phyloP scores from a whole-genome alignment of 345 rosid genomes.

The Capsella bursapastoris region DNA sequence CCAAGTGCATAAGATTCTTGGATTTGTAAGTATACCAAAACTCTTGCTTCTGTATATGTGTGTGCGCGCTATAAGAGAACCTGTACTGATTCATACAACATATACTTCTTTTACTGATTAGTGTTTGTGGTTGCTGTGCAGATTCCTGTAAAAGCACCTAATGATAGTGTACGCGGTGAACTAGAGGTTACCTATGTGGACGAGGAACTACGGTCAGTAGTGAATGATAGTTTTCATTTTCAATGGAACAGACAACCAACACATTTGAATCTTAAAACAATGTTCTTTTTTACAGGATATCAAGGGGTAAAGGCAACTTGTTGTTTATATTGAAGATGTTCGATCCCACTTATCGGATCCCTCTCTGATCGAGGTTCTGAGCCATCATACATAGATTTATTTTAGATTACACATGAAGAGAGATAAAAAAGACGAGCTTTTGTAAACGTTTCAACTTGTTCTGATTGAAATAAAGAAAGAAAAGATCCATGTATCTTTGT shows the following conservation, averaged over 20 bases:
- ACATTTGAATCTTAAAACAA: neutral
- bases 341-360: constrained; percentile 83
- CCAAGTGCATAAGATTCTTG: constrained; percentile 70
- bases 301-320: constrained; percentile 89
- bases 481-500: too few relatives aligned
- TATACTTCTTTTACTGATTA: neutral
- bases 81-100: neutral
- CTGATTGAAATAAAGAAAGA: too few relatives aligned
- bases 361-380: constrained; percentile 44
- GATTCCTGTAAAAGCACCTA: constrained; percentile 69
- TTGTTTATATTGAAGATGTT: constrained; percentile 84
- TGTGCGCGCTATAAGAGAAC: neutral
- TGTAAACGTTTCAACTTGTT: neutral
- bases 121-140: constrained; percentile 23
- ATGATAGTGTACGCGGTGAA: constrained; percentile 60
- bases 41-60: neutral
- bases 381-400: neutral
- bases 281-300: constrained; percentile 53
- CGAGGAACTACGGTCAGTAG: constrained; percentile 62
- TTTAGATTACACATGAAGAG: neutral
- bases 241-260: neutral
- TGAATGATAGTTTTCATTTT: neutral
- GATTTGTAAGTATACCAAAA: constrained; percentile 60
- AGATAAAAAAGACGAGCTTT: neutral
- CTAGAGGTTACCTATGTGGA: constrained; percentile 66